Evolutionary conservation across 768 basidiomycete genomes (phyloP), one percentile per base, ranked within the genome.

Genomic region (Pisolithus tinctorius): DNA sequence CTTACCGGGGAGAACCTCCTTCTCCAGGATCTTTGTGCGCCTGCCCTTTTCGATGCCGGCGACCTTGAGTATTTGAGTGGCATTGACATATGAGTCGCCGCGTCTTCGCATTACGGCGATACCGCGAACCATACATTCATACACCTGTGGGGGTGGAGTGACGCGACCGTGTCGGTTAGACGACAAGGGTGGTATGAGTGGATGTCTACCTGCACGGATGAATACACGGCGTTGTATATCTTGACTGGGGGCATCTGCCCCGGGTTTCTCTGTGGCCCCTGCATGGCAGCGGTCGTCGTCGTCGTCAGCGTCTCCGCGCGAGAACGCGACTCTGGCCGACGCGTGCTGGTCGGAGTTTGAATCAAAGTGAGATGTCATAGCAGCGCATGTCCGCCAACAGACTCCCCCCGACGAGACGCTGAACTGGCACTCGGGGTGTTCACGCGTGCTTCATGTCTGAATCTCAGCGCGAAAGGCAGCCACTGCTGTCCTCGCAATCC

Each of bases 71-170:
- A 99, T 97, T 69, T 99, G 96, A 2, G 96, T 98, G 60, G 96
- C 96, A 75, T 99, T 99, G 57, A 99, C 89, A 67, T 80, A 98
- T 61, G 91, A 93, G 70, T 98, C 96, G 48, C 82, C 82, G 61
- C 93, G 83, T 64, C 96, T 77, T 48, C 95, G 84, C 96, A 99
- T 99, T 59, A 99, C 95, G 1, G 95, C 95, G 64, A 97, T 97
- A 37, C 94, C 94, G 62, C 95, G 81, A 58, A 96, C 87, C 92
- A 97, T 96, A 63, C 93, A 95, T 71, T 98, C 94, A 69, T 93
- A 95, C 23, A 98, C 94, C 83, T 95, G 67, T 20, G 16, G 16
- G 26, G 16, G 26, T 20, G 17, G 48, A 49, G 52, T 49, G 56
- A 59, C 61, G 49, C 46, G 51, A 56, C 55, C 58, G 58, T 56